Conservation (phyloP, 208 protist genomes). For the Trypanosoma lewisi region DNA sequence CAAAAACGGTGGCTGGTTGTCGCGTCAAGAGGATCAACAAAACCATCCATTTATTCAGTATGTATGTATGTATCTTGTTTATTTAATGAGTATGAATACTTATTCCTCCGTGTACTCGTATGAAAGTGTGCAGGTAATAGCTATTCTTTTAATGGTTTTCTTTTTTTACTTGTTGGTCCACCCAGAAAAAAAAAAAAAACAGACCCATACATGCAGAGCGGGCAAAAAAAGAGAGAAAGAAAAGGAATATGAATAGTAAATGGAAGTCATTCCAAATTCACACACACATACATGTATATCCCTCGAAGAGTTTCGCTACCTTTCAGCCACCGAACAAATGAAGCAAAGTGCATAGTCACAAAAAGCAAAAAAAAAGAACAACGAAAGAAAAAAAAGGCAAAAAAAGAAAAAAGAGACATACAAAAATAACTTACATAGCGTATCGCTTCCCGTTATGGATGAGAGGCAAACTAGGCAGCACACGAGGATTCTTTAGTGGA, state of each 20-base stretch:
- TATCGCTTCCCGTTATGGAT: background rate
- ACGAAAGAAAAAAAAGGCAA: background rate
- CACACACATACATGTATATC: background rate
- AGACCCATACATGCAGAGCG: background rate
- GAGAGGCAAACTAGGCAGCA: slow-evolving; percentile 36
- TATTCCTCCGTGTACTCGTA: too few species aligned
- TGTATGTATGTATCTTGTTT: slow-evolving; percentile 6
- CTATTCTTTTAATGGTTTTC: too few species aligned
- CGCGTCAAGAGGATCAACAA: slow-evolving; percentile 14
- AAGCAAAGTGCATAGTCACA: too few species aligned
- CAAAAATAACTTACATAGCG: background rate
- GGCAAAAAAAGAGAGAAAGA: background rate
- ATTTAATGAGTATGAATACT: slow-evolving; percentile 1
- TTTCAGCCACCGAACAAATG: too few species aligned
- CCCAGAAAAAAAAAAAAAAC: background rate
- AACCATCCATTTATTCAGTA: background rate
- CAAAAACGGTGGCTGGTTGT: slow-evolving; percentile 28
- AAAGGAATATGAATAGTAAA: background rate
- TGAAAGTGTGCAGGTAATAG: too few species aligned
- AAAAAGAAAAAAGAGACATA: background rate
- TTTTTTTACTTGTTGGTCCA: background rate
- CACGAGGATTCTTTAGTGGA: slow-evolving; percentile 26
- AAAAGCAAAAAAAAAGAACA: background rate
- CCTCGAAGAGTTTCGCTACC: too few species aligned
- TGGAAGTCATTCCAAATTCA: background rate